phyloP scores from a whole-genome alignment of 345 rosid species.

The Dipteronia sinensis region DNA sequence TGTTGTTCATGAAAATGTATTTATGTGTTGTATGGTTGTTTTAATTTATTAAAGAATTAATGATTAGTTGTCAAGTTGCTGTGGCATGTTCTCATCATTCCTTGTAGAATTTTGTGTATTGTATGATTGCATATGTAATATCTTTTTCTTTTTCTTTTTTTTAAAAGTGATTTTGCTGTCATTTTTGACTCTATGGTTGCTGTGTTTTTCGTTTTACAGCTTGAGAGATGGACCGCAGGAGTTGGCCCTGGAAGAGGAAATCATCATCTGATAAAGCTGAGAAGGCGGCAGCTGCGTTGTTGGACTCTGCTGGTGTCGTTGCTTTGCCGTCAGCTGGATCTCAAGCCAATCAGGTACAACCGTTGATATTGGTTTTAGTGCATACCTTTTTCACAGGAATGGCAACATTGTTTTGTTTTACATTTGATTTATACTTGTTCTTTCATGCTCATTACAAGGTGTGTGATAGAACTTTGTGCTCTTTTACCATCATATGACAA shows the following conservation, averaged over 20 bases:
- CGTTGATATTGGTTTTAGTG: neutral
- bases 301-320: constrained; percentile 44
- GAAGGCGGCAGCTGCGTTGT: constrained; percentile 39
- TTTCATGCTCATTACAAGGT: neutral
- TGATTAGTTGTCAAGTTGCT: constrained; percentile 3
- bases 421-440: neutral
- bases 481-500: neutral
- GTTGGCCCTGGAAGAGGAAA: constrained; percentile 99
- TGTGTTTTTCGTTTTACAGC: constrained; percentile 23
- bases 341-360: constrained; percentile 43
- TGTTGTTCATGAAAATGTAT: neutral
- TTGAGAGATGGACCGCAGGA: constrained; percentile 76
- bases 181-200: constrained; percentile 4
- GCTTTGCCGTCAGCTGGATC: constrained; percentile 34
- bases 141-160: neutral
- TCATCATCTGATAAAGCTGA: constrained; percentile 82
- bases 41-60: constrained; percentile 5
- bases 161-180: neutral
- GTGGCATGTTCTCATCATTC: constrained; percentile 19
- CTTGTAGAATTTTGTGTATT: neutral
- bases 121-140: neutral
- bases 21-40: neutral
- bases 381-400: neutral
- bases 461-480: neutral
- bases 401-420: neutral